Evolutionary conservation across 495 filamentous ascomycete genomes (phyloP).

Genomic region (Hyaloscypha bicolor): DNA sequence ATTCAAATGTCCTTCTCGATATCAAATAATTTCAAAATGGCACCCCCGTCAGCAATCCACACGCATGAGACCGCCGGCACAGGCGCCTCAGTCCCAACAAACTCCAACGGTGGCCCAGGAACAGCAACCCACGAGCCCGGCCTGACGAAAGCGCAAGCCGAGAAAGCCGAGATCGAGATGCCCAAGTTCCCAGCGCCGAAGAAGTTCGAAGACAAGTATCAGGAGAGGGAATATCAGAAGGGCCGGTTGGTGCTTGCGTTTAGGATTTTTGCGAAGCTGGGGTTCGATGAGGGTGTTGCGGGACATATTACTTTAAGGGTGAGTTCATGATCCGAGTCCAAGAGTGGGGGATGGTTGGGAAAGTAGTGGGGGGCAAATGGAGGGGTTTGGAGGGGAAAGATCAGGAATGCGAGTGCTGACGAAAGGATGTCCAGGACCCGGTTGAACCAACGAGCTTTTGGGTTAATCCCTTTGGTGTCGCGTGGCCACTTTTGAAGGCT

Average conservation of each 20-base stretch:
- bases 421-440: constrained; percentile 52
- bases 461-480: constrained; percentile 79
- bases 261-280: constrained; percentile 69
- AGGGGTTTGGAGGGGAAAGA: background rate
- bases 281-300: constrained; percentile 61
- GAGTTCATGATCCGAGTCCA: constrained; percentile 2
- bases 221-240: constrained; percentile 68
- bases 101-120: constrained; percentile 14
- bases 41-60: constrained; percentile 28
- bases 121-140: constrained; percentile 28
- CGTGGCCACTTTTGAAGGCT: constrained; percentile 69
- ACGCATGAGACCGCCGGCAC: constrained; percentile 2
- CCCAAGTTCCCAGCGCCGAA: constrained; percentile 1
- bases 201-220: constrained; percentile 59
- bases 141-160: constrained; percentile 19
- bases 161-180: constrained; percentile 9
- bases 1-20: background rate
- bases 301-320: constrained; percentile 62
- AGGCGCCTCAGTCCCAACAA: constrained; percentile 13
- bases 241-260: constrained; percentile 67
- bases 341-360: background rate
- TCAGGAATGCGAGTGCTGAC: background rate
- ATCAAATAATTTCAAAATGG: constrained; percentile 19
- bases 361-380: background rate
- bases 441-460: constrained; percentile 71